Evolutionary conservation across 805 yeast species (phyloP).

Genomic region (Candida golubevii): DNA sequence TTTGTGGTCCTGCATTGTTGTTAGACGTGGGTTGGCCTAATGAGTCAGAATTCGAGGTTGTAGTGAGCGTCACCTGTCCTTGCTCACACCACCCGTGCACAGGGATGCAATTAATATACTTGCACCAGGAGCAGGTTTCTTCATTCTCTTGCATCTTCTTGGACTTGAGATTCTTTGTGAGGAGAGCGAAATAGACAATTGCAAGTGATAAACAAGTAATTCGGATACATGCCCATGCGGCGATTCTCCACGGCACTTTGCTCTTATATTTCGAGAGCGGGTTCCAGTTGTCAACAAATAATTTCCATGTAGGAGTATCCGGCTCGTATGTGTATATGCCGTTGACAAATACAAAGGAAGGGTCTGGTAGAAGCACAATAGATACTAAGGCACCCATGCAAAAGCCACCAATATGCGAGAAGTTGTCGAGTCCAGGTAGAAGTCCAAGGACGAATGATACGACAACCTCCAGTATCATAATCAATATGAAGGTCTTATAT

Average conservation of each 20-base stretch:
- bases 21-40: constrained; percentile 3
- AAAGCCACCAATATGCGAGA: constrained; percentile 74
- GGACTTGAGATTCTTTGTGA: constrained; percentile 45
- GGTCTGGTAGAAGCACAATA: constrained; percentile 50
- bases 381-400: constrained; percentile 54
- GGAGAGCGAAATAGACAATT: constrained; percentile 46
- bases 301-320: constrained; percentile 27
- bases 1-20: constrained; percentile 1
- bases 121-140: constrained; percentile 66
- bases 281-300: constrained; percentile 37
- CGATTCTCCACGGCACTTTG: constrained; percentile 37
- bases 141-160: constrained; percentile 30
- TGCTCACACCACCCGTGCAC: constrained; percentile 66
- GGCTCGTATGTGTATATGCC: constrained; percentile 36
- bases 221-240: constrained; percentile 51
- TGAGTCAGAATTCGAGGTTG: constrained; percentile 1
- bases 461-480: constrained; percentile 53
- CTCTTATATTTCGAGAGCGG: constrained; percentile 32
- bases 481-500: constrained; percentile 43
- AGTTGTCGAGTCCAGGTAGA: constrained; percentile 71
- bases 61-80: constrained; percentile 34
- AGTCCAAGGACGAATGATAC: constrained; percentile 60
- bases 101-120: constrained; percentile 66
- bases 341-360: constrained; percentile 42
- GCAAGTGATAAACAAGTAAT: constrained; percentile 40